Evolutionary conservation across 257 asterid species (phyloP).

Genomic region (Paulownia fortunei): DNA sequence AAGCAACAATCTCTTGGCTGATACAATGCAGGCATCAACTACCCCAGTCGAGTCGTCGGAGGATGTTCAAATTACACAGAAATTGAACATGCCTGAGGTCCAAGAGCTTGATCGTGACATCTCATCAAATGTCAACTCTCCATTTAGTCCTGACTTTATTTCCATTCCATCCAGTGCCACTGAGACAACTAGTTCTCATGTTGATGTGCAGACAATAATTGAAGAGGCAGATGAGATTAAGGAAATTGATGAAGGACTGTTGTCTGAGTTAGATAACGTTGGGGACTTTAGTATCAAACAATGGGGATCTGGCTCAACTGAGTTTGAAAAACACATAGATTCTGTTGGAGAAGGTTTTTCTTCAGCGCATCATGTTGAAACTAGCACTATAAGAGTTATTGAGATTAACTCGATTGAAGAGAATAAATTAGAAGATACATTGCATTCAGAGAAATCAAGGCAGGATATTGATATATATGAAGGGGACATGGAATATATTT

Average conservation of each 20-base stretch:
- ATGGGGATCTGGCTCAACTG: slow-evolving; percentile 43
- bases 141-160: slow-evolving; percentile 54
- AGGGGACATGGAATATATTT: slow-evolving; percentile 34
- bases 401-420: slow-evolving; percentile 33
- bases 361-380: slow-evolving; percentile 33
- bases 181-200: slow-evolving; percentile 46
- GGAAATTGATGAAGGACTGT: slow-evolving; percentile 73
- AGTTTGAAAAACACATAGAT: slow-evolving; percentile 39
- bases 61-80: slow-evolving; percentile 39
- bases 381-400: slow-evolving; percentile 25
- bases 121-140: slow-evolving; percentile 44
- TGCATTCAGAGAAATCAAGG: slow-evolving; percentile 29
- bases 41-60: slow-evolving; percentile 37
- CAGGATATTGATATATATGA: slow-evolving; percentile 40
- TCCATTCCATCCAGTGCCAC: slow-evolving; percentile 45
- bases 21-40: slow-evolving; percentile 51
- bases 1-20: slow-evolving; percentile 23
- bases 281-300: slow-evolving; percentile 68
- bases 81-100: slow-evolving; percentile 40
- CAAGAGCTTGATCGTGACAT: slow-evolving; percentile 49
- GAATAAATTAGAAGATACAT: slow-evolving; percentile 29
- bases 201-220: slow-evolving; percentile 45
- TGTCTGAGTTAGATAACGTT: slow-evolving; percentile 75
- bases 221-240: slow-evolving; percentile 67
- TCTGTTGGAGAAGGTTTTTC: slow-evolving; percentile 40